Conservation (phyloP, 345 rosid genomes). For the Diplotaxis tenuifolia region DNA sequence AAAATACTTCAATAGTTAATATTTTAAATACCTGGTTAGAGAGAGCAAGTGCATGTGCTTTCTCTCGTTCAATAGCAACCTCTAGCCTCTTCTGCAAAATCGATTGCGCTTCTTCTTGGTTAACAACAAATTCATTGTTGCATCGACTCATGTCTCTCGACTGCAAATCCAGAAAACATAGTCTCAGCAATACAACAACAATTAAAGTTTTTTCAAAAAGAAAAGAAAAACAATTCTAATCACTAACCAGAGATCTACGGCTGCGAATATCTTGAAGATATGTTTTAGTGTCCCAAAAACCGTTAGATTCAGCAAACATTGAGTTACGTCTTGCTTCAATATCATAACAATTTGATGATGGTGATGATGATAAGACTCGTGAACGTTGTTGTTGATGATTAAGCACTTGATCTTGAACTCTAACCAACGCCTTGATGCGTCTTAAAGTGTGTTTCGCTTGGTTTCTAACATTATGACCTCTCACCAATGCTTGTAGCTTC, state of each 20-base stretch:
- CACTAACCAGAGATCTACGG: slow-evolving; percentile 50
- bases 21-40: slow-evolving; percentile 57
- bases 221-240: neutral
- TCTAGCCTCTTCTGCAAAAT: slow-evolving; percentile 50
- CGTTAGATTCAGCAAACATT: slow-evolving; percentile 47
- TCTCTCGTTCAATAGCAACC: slow-evolving; percentile 59
- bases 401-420: slow-evolving; percentile 71
- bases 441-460: slow-evolving; percentile 72
- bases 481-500: slow-evolving; percentile 87
- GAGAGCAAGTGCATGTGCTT: slow-evolving; percentile 61
- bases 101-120: slow-evolving; percentile 47
- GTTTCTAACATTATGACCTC: slow-evolving; percentile 83
- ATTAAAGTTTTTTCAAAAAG: too few relatives aligned
- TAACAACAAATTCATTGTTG: slow-evolving; percentile 53
- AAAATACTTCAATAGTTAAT: neutral
- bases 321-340: slow-evolving; percentile 49
- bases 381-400: slow-evolving; percentile 54
- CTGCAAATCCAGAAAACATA: slow-evolving; percentile 33
- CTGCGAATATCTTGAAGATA: slow-evolving; percentile 65
- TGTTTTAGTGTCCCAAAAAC: slow-evolving; percentile 50
- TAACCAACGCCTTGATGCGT: slow-evolving; percentile 75
- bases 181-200: neutral
- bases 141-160: slow-evolving; percentile 66
- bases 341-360: slow-evolving; percentile 6
- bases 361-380: slow-evolving; percentile 38